Evolutionary conservation across 75 land plant genomes (phyloP).

Genomic region (Cupressus sempervirens): DNA sequence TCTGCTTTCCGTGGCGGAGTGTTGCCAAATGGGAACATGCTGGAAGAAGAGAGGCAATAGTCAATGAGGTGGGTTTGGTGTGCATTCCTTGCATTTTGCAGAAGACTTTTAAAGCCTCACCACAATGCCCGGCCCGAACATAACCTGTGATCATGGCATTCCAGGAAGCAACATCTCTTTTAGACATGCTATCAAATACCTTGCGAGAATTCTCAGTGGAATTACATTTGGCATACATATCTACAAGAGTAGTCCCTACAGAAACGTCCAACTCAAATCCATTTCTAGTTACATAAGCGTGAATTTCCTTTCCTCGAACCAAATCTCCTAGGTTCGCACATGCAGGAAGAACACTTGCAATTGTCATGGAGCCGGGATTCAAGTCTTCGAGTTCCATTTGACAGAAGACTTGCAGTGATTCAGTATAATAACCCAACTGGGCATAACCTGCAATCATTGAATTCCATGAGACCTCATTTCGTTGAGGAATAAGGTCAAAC

Average conservation of each 20-base stretch:
- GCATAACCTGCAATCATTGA: slow-evolving; percentile 44
- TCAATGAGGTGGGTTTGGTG: slow-evolving; percentile 39
- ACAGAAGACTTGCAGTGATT: slow-evolving; percentile 33
- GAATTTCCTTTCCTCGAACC: not conserved
- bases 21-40: slow-evolving; percentile 53
- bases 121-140: slow-evolving; percentile 29
- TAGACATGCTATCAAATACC: slow-evolving; percentile 26
- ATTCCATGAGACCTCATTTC: slow-evolving; percentile 49
- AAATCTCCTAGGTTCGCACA: not conserved
- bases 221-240: not conserved
- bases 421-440: slow-evolving; percentile 26
- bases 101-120: slow-evolving; percentile 48
- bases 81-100: slow-evolving; percentile 31
- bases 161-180: slow-evolving; percentile 40
- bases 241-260: not conserved
- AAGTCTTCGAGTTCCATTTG: not conserved
- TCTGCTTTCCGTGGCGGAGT: slow-evolving; percentile 44
- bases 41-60: slow-evolving; percentile 34
- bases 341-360: not conserved
- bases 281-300: not conserved
- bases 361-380: not conserved
- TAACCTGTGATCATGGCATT: slow-evolving; percentile 52
- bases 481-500: slow-evolving; percentile 31
- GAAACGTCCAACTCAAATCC: not conserved
- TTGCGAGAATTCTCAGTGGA: not conserved